Percentiles rank a stretch among this genome's conserved stretches.
phyloP scores from a whole-genome alignment of 805 yeast genomes.

The Kuraishia capsulata region DNA sequence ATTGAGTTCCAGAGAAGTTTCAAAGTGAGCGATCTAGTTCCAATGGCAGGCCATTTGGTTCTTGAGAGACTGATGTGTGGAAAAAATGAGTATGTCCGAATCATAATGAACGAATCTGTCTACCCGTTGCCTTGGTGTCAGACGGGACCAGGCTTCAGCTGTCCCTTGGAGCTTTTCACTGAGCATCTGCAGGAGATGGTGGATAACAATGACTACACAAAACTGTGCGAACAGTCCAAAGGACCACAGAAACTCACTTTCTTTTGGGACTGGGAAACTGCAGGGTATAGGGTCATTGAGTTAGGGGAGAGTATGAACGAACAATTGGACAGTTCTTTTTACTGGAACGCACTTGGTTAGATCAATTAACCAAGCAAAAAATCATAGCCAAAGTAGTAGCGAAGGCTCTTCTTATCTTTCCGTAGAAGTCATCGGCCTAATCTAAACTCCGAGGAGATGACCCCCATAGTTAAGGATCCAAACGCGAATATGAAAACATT shows the following conservation, averaged over 20 bases:
- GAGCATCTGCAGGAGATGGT: slow-evolving; percentile 20
- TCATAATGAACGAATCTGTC: slow-evolving; percentile 44
- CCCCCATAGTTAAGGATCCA: too few species aligned
- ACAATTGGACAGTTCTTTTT: too few species aligned
- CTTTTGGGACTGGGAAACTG: slow-evolving; percentile 29
- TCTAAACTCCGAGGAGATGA: too few species aligned
- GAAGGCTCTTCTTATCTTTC: too few species aligned
- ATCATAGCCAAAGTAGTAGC: too few species aligned
- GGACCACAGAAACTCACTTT: slow-evolving; percentile 23
- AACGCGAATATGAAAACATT: too few species aligned
- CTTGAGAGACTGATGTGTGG: slow-evolving; percentile 39
- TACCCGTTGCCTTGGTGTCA: slow-evolving; percentile 38
- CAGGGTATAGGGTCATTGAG: not conserved
- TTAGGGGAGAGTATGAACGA: too few species aligned
- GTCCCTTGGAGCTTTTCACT: slow-evolving; percentile 26
- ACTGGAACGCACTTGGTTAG: too few species aligned
- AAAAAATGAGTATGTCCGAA: slow-evolving; percentile 31
- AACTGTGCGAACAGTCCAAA: slow-evolving; percentile 19
- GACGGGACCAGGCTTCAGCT: slow-evolving; percentile 46
- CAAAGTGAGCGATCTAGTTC: slow-evolving; percentile 35
- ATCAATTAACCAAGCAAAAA: too few species aligned
- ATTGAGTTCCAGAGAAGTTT: slow-evolving; percentile 36
- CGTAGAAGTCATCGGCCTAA: too few species aligned
- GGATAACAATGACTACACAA: slow-evolving; percentile 15
- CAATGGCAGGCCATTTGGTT: slow-evolving; percentile 48